Conservation (phyloP, 495 filamentous ascomycete species). For the Aspergillus heteromorphus region DNA sequence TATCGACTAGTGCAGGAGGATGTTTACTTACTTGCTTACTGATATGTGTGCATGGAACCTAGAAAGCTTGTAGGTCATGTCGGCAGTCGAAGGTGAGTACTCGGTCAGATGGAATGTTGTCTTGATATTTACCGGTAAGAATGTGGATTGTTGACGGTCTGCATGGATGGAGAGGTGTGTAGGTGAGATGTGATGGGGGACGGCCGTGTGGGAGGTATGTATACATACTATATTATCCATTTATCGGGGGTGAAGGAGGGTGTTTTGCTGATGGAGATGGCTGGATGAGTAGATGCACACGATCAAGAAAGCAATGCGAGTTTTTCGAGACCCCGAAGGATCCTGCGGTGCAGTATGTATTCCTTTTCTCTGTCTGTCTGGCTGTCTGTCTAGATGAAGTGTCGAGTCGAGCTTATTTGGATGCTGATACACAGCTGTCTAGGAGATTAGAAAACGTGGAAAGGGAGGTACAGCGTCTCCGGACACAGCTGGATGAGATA, state of each 20-base stretch:
- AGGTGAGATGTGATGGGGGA: conserved; percentile 39
- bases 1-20: too few species aligned
- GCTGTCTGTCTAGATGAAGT: not conserved
- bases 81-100: conserved; percentile 32
- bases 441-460: conserved; percentile 33
- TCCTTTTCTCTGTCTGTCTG: not conserved
- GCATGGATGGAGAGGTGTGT: not conserved
- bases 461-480: conserved; percentile 25
- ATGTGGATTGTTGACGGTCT: too few species aligned
- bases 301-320: conserved; percentile 29
- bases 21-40: not conserved
- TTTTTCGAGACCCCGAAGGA: conserved; percentile 37
- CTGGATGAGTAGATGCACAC: conserved; percentile 23
- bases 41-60: not conserved
- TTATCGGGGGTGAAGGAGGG: not conserved
- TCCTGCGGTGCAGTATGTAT: conserved; percentile 25
- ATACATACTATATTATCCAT: too few species aligned
- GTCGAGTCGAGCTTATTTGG: conserved; percentile 25
- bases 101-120: too few species aligned
- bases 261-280: not conserved
- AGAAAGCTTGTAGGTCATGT: conserved; percentile 38
- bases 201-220: conserved; percentile 32
- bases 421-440: conserved; percentile 22
- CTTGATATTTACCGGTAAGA: too few species aligned
- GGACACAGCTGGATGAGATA: conserved; percentile 27